Evolutionary conservation across 2,329 filamentous ascomycete genomes (phyloP).

Genomic region (Ophiostoma piceae): DNA sequence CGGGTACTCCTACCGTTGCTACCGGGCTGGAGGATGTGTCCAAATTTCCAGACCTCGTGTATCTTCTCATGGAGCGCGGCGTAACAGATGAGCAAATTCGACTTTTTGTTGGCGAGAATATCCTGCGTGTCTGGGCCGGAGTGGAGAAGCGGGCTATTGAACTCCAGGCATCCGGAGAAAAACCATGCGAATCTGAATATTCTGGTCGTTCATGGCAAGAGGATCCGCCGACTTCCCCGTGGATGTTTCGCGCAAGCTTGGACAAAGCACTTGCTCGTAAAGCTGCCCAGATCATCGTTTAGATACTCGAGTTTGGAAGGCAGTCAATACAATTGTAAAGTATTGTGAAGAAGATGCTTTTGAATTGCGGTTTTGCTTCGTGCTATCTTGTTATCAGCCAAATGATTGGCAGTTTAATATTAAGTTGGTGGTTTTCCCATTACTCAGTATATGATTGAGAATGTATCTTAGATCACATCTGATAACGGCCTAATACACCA

Average conservation of each 20-base stretch:
- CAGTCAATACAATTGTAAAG: too few relatives aligned
- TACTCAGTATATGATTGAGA: too few relatives aligned
- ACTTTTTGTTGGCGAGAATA: neutral
- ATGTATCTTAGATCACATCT: too few relatives aligned
- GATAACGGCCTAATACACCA: too few relatives aligned
- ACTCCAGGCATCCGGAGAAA: neutral
- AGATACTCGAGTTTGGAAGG: neutral
- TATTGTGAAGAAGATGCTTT: too few relatives aligned
- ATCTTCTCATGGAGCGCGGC: neutral
- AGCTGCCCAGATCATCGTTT: neutral
- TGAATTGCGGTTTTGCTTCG: too few relatives aligned
- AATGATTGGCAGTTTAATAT: too few relatives aligned
- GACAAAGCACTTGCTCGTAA: neutral
- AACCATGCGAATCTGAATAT: neutral
- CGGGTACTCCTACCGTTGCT: neutral
- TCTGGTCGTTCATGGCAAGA: slow-evolving; percentile 12
- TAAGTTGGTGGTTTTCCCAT: too few relatives aligned
- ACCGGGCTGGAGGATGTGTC: neutral
- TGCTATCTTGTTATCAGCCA: too few relatives aligned
- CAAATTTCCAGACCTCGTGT: neutral
- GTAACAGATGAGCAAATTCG: neutral
- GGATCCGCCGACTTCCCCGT: neutral
- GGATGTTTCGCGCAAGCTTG: neutral
- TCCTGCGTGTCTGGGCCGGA: neutral
- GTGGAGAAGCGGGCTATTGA: neutral